Percentiles rank a stretch among this genome's conserved stretches.
phyloP scores from a whole-genome alignment of 176 grass and related monocot genomes.

The Pontederia paniculata region DNA sequence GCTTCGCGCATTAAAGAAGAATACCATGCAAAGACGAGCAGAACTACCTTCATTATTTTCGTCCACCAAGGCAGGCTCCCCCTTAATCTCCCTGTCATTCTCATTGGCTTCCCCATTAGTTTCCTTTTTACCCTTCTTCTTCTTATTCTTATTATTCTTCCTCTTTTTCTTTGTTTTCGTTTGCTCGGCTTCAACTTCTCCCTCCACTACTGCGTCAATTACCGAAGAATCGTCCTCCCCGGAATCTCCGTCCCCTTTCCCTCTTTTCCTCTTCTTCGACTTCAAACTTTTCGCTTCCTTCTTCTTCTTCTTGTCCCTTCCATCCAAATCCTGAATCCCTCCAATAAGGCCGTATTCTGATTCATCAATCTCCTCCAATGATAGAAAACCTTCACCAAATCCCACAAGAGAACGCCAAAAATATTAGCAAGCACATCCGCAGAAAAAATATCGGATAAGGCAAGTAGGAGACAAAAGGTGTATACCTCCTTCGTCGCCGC shows the following conservation, averaged over 20 bases:
- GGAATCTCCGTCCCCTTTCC: constrained; percentile 1
- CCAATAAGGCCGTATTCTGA: constrained; percentile 46
- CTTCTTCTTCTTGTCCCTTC: constrained; percentile 21
- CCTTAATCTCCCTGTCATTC: not conserved
- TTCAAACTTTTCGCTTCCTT: not conserved
- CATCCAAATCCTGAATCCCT: constrained; percentile 18
- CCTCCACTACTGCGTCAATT: not conserved
- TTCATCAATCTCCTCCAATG: constrained; percentile 89
- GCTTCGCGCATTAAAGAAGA: no score
- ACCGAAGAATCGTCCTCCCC: constrained; percentile 5
- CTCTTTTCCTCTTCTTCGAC: constrained; percentile 39
- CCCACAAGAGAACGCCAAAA: not conserved
- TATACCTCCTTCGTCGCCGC: constrained; percentile 72
- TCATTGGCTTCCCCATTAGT: not conserved
- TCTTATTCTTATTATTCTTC: constrained; percentile 25
- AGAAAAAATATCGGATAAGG: not conserved
- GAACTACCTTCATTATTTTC: constrained; percentile 35
- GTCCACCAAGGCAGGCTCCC: not conserved
- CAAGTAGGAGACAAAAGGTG: not conserved
- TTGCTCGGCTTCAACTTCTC: constrained; percentile 8
- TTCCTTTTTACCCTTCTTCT: constrained; percentile 1
- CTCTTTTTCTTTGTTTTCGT: constrained; percentile 45
- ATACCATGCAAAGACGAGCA: not conserved
- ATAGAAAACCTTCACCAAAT: constrained; percentile 59
- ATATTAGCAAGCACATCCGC: constrained; percentile 7